Conservation (phyloP, 805 yeast species). For the Wickerhamomyces chaumierensis region DNA sequence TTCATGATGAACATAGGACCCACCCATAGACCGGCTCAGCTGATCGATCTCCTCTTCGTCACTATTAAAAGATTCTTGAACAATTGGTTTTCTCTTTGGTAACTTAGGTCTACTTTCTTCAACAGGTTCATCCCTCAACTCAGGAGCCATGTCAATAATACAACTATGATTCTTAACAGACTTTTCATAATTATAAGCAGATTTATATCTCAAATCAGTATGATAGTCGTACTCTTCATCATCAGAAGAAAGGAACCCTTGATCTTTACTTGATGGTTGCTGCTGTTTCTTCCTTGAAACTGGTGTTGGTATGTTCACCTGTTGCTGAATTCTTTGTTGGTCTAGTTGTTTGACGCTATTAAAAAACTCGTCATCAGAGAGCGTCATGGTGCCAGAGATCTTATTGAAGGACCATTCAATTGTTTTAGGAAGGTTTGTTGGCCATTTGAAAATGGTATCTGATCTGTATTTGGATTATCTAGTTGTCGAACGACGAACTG, state of each 20-base stretch:
- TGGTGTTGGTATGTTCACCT: background rate
- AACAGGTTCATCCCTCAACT: too few species aligned
- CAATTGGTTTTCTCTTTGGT: background rate
- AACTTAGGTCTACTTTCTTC: background rate
- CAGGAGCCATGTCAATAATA: too few species aligned
- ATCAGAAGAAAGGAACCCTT: background rate
- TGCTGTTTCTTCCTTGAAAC: background rate
- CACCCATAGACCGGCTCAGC: background rate
- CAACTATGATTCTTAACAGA: background rate
- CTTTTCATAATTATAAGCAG: background rate
- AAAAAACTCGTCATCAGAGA: background rate
- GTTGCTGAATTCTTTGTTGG: background rate
- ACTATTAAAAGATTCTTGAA: background rate
- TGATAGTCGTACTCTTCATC: background rate
- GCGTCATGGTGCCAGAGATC: too few species aligned
- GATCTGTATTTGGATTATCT: too few species aligned
- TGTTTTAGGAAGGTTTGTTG: too few species aligned
- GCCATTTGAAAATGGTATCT: too few species aligned
- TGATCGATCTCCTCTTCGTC: background rate
- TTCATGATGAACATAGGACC: background rate
- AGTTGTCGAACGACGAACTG: too few species aligned
- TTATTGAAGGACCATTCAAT: too few species aligned
- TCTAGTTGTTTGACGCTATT: background rate
- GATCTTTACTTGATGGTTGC: background rate
- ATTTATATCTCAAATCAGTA: background rate